These are phyloP conservation scores for Magnolia changhungtana DNA, from an alignment of 164 flowering plant species.

Conservation along the genomic window DNA sequence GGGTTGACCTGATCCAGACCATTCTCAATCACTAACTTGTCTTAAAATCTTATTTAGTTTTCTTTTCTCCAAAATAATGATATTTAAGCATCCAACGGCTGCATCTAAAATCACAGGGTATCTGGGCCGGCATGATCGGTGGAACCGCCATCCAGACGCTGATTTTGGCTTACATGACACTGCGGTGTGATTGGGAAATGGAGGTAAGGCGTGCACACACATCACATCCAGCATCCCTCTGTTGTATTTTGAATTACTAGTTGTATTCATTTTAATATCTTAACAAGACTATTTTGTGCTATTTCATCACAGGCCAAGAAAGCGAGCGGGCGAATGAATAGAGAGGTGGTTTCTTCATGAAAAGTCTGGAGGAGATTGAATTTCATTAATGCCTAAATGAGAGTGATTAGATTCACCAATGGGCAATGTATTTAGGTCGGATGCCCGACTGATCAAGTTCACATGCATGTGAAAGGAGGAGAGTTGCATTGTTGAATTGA, in stretches of 20 bases:
- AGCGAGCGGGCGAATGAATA: background rate
- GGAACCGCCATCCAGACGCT: constrained; percentile 66
- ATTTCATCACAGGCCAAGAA: background rate
- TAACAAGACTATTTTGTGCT: no score
- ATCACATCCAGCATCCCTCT: background rate
- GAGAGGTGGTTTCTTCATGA: background rate
- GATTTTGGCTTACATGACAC: constrained; percentile 42
- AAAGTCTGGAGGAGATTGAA: no score
- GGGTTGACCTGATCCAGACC: no score
- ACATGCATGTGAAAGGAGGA: no score
- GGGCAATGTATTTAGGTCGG: no score
- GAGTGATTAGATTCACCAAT: no score
- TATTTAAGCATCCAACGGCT: background rate
- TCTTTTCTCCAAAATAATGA: no score
- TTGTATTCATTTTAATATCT: background rate
- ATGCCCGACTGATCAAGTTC: no score
- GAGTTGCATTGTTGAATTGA: no score
- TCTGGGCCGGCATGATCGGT: constrained; percentile 82
- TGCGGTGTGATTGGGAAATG: constrained; percentile 63
- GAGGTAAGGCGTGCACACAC: constrained; percentile 36
- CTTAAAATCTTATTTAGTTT: no score
- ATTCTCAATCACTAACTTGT: no score
- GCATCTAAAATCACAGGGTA: constrained; percentile 35
- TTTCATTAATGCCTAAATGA: background rate
- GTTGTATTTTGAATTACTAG: no score